Evolutionary conservation across 2,329 filamentous ascomycete species (phyloP), one percentile per base, ranked within the genome.

Genomic region (Cadophora sp.): DNA sequence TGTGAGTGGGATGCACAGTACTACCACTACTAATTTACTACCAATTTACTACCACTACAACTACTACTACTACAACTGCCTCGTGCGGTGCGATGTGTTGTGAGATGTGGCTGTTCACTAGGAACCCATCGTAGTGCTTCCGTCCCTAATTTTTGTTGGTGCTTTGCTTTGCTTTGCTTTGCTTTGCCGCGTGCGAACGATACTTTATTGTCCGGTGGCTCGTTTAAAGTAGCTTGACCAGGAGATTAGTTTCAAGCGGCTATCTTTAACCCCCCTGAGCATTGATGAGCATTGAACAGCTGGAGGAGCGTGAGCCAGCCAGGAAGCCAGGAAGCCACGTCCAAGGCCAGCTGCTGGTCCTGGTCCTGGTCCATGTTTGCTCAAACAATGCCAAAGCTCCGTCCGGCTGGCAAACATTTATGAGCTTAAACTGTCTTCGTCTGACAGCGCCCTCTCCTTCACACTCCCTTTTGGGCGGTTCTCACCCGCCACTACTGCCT

Each of bases 341-440:
- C 33, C 7, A 7, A 39, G 36, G 36, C 36, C 36, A 39, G 36
- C 36, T 22, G 45, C 45, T 20, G 45, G 39, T 30, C 22, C 39
- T 47, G 41, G 41, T 24, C 58, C 58, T 20, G 41, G 41, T 24
- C 58, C 58, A 33, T 60, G 58, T 47, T 48, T 48, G 33, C 20
- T 41, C 20, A 58, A 58, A 58, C 55, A 58, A 58, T 58, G 55
- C 55, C 55, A 58, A 58, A 58, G 55, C 58, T 60, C 41, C 22
- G 58, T 60, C 41, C 22, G 58, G 14, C 41, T 13, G 58, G 14
- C 39, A 60, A 60, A 60, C 41, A 60, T n/a, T n/a, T n/a, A n/a
- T 47, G 58, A 60, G 58, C 58, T 60, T 60, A 60, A 60, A 47
- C n/a, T 60, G 55, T 60, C 58, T 24, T 60, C 43, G 24, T 48